Base-by-base conservation (phyloP, 139 green algal genomes). In the Tetraselmis chui region DNA sequence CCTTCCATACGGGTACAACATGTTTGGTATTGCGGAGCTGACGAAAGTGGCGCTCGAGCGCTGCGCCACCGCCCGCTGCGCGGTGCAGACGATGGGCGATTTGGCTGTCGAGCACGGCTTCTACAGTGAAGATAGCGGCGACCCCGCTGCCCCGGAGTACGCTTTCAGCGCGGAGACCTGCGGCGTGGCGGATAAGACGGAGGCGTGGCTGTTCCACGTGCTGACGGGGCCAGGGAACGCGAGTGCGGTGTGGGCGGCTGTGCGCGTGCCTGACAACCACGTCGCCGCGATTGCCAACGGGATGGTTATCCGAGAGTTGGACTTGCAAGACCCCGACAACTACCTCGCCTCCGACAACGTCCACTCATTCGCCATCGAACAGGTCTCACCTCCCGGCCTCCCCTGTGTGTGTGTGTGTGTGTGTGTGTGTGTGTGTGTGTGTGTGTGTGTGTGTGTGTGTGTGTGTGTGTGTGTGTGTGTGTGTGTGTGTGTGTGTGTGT, bases 171-270 rank as follows among this genome's bases (percentile, higher is more conserved):
- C 29, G 2, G 79, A 83, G 59, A 26, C 79, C 23, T 18, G 28
- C 27, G 74, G 28, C n/a, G 2, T 83, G 2, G 79, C 58, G 2
- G 79, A 83, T 28, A 30, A 2, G 2, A 45, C 80, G 2, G 79
- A 83, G 31, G 29, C 80, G 25, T 83, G 79, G 79, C 30, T 83
- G 25, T 83, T 83, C 79, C 79, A 83, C 59, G 74, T 83, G 18
- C 59, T 83, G 2, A 32, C 79, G 2, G 30, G 28, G n/a, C 79
- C 79, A 30, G 29, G 32, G 2, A 58, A 58, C 2, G 28, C 58
- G 23, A 78, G 58, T 31, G 79, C 79, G 2, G 18, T 83, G 2
- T 83, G 79, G 79, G 59, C 59, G 28, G 58, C 79, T 22, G 30
- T 76, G 23, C 31, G 79, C 31, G 79, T 83, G 2, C 28, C 29